Base-by-base conservation (phyloP, 2,329 filamentous ascomycete genomes). In the Orbilia ellipsospora region DNA sequence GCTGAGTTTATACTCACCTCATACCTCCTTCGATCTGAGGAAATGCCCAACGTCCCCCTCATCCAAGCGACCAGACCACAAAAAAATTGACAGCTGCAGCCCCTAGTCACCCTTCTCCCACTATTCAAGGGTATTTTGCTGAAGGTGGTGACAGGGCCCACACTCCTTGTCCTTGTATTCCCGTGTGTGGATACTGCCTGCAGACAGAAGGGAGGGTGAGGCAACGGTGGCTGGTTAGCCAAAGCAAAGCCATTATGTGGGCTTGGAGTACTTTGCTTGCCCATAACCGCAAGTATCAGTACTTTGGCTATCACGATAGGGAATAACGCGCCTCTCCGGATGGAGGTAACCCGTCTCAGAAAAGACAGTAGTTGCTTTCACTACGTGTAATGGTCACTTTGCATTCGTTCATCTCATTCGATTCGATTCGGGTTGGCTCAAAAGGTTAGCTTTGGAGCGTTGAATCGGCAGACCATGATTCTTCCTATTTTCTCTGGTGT, bases 171-270 rank as follows among this genome's bases (percentile, higher is more conserved):
- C 69, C 63, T 72, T 73, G 74, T 72, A 68, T 67, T 66, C 63
- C 61, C 77, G 73, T 65, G 67, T 66, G 70, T 69, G 65, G 65
- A 69, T 57, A 56, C 51, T 66, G 48, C 57, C 64, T 65, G 52
- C 57, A 59, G 70, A 57, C 36, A 70, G 61, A 66, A 60, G 51
- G 77, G 73, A 78, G 77, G 77, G 68, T 78, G 67, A 72, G 66
- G 67, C 69, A 78, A 78, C 77, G 57, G 70, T 74, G 70, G 70
- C 70, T 74, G 70, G 70, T 74, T 59, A 36, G 42, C 52, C 56
- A 40, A 59, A 65, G 50, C 10, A 10, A 23, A 42, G 48, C 18
- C 18, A 18, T 26, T 4, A 1, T 23, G 36, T 45, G 52, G 18
- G 48, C 15, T 15, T 45, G 45, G 36, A 48, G 48, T 15, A 10